Evolutionary conservation across 192 early-diverging fungal genomes (phyloP).

Genomic region (Spizellomyces sp.): DNA sequence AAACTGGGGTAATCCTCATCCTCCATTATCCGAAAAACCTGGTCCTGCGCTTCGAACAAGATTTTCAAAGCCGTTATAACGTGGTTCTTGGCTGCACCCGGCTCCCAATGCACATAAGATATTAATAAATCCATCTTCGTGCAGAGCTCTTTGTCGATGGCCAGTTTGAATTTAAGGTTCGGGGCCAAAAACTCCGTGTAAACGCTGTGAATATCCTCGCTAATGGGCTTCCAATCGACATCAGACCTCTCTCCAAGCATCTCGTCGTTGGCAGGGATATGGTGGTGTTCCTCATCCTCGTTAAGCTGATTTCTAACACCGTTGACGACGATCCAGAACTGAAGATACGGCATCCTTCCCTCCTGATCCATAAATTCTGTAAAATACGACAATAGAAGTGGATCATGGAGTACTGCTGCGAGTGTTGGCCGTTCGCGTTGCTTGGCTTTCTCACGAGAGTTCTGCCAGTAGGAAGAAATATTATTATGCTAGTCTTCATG

Average conservation of each 20-base stretch:
- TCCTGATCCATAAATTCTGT: conserved; percentile 79
- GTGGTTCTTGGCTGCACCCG: neutral
- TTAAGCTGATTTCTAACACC: conserved; percentile 6
- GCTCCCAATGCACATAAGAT: neutral
- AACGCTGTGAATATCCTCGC: conserved; percentile 41
- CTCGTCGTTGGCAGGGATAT: neutral
- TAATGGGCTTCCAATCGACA: conserved; percentile 18
- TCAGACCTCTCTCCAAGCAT: neutral
- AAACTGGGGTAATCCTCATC: conserved; percentile 62
- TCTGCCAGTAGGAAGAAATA: too few species aligned
- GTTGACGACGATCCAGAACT: conserved; percentile 74
- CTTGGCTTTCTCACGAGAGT: neutral
- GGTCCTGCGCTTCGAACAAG: conserved; percentile 55
- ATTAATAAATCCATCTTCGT: neutral
- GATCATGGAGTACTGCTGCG: conserved; percentile 66
- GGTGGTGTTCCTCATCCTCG: neutral
- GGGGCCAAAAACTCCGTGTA: conserved; percentile 53
- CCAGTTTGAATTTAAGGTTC: conserved; percentile 2
- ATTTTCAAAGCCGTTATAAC: neutral
- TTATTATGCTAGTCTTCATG: too few species aligned
- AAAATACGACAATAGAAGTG: conserved; percentile 70
- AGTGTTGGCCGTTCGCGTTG: conserved; percentile 17
- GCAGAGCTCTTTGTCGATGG: neutral
- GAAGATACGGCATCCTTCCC: conserved; percentile 62
- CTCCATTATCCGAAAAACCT: conserved; percentile 69